These are phyloP conservation scores for Talaromyces thailandensis DNA, from an alignment of 495 filamentous ascomycete genomes.

Conservation along the genomic window DNA sequence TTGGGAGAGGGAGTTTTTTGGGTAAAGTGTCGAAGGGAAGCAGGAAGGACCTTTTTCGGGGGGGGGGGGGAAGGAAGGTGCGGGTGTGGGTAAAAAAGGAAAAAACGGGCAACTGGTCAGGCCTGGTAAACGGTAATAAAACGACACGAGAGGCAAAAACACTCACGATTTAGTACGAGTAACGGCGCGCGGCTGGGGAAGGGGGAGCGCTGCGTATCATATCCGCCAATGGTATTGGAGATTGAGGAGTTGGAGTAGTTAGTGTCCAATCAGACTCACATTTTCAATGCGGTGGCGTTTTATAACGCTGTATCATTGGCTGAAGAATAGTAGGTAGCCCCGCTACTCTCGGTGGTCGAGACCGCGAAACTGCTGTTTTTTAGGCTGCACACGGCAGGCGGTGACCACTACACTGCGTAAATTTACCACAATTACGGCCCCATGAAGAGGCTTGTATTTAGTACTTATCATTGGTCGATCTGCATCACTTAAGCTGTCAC, in stretches of 20 bases:
- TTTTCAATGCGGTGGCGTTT: not conserved
- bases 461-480: not conserved
- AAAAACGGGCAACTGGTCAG: not conserved
- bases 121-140: not conserved
- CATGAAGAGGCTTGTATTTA: not conserved
- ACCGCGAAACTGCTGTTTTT: not conserved
- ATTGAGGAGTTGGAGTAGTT: not conserved
- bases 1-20: slow-evolving; percentile 17
- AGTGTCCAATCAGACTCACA: not conserved
- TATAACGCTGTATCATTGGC: not conserved
- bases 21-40: slow-evolving; percentile 11
- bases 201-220: not conserved
- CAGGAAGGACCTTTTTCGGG: slow-evolving; percentile 2
- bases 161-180: not conserved
- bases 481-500: not conserved
- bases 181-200: slow-evolving; percentile 3
- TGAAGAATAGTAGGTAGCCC: not conserved
- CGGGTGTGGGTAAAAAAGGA: slow-evolving; percentile 2
- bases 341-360: not conserved
- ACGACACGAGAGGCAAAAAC: slow-evolving; percentile 22
- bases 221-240: not conserved
- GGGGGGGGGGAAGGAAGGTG: slow-evolving; percentile 2
- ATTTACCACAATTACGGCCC: not conserved
- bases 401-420: not conserved
- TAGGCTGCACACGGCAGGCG: slow-evolving; percentile 6